Conservation (phyloP, 768 basidiomycete species). For the Suillus brevipes region DNA sequence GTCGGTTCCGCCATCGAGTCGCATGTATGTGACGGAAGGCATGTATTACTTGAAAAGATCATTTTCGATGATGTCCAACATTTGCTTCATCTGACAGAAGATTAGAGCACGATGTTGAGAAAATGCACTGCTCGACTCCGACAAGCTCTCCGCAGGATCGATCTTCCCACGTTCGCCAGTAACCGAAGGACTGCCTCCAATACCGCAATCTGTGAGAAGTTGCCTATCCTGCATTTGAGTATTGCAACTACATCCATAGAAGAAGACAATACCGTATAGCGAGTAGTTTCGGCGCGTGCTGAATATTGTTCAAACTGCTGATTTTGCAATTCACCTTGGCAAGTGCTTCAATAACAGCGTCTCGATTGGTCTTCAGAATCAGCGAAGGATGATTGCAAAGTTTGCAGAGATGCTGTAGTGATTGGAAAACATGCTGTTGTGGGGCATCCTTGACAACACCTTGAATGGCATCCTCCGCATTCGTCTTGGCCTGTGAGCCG, state of each 20-base stretch:
- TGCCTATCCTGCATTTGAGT: slow-evolving; percentile 53
- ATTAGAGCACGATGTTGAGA: slow-evolving; percentile 98
- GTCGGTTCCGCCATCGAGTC: slow-evolving; percentile 92
- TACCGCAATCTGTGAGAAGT: slow-evolving; percentile 92
- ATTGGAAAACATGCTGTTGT: slow-evolving; percentile 94
- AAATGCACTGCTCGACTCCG: slow-evolving; percentile 54
- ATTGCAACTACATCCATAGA: background rate
- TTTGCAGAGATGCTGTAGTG: slow-evolving; percentile 94
- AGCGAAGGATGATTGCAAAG: slow-evolving; percentile 97
- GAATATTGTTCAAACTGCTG: slow-evolving; percentile 68
- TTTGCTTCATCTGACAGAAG: slow-evolving; percentile 99
- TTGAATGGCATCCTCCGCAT: slow-evolving; percentile 66
- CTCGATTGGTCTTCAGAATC: slow-evolving; percentile 73
- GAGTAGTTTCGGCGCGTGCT: slow-evolving; percentile 90
- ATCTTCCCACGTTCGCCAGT: slow-evolving; percentile 61
- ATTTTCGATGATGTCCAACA: slow-evolving; percentile 96
- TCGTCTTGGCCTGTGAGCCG: slow-evolving; percentile 66
- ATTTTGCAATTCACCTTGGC: slow-evolving; percentile 49
- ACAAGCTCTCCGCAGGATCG: slow-evolving; percentile 61
- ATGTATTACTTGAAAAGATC: slow-evolving; percentile 90
- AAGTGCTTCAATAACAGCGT: slow-evolving; percentile 59
- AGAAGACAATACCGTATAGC: slow-evolving; percentile 72
- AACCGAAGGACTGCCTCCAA: slow-evolving; percentile 56
- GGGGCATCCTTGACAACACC: slow-evolving; percentile 36
- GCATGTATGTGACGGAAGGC: slow-evolving; percentile 98